phyloP scores from a whole-genome alignment of 495 filamentous ascomycete genomes.

The Rostrohypoxylon terebratum region DNA sequence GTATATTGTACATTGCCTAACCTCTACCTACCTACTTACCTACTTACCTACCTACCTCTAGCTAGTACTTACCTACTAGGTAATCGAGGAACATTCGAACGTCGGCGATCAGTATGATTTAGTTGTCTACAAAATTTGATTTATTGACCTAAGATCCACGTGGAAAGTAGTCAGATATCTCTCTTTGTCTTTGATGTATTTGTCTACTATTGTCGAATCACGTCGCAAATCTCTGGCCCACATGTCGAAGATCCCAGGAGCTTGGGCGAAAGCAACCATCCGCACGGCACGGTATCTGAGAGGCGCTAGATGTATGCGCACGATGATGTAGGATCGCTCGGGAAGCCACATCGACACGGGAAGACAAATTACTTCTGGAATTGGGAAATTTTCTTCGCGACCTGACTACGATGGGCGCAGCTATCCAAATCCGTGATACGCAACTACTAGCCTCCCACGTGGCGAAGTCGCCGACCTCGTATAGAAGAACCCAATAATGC shows the following conservation, averaged over 20 bases:
- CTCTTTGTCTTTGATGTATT: constrained; percentile 11
- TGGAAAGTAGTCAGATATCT: constrained; percentile 17
- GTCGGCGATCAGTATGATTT: constrained; percentile 33
- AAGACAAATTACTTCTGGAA: constrained; percentile 41
- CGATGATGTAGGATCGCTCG: constrained; percentile 37
- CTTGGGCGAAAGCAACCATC: constrained; percentile 36
- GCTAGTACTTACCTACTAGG: too few relatives aligned
- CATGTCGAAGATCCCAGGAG: constrained; percentile 22
- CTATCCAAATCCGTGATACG: constrained; percentile 42
- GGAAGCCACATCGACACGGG: constrained; percentile 37
- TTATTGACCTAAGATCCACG: constrained; percentile 36
- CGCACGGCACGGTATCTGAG: constrained; percentile 27
- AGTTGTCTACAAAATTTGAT: constrained; percentile 11
- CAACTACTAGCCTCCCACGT: constrained; percentile 35
- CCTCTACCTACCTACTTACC: too few relatives aligned
- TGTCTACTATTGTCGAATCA: constrained; percentile 21
- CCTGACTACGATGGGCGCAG: constrained; percentile 2
- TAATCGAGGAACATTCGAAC: background rate
- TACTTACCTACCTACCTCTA: too few relatives aligned
- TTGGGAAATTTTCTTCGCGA: constrained; percentile 30
- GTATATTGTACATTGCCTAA: constrained; percentile 6
- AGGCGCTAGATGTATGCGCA: constrained; percentile 33
- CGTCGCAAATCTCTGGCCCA: constrained; percentile 28
- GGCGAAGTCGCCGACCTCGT: constrained; percentile 45
- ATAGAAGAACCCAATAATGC: constrained; percentile 41